Evolutionary conservation across 2,329 filamentous ascomycete genomes (phyloP).

Genomic region (Pseudogymnoascus sp.): DNA sequence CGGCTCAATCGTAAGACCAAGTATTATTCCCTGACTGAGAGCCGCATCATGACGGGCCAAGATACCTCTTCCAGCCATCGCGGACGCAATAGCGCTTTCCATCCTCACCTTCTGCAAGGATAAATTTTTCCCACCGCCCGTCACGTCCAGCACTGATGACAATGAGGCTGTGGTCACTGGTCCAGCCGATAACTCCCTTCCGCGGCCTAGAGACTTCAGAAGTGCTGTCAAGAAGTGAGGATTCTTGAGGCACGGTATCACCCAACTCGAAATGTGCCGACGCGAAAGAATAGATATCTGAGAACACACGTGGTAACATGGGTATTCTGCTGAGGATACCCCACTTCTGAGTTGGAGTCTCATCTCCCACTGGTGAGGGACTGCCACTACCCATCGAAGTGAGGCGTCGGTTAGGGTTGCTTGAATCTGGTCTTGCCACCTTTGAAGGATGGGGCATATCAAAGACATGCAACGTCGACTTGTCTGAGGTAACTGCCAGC

Average conservation of each 20-base stretch:
- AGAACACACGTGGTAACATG: constrained; percentile 77
- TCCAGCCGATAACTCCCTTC: constrained; percentile 83
- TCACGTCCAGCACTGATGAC: constrained; percentile 73
- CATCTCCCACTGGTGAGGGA: constrained; percentile 29
- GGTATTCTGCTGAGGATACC: constrained; percentile 77
- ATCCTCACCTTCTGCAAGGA: constrained; percentile 58
- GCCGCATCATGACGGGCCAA: constrained; percentile 32
- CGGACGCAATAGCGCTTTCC: constrained; percentile 58
- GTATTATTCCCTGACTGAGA: background rate
- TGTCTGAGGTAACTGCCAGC: constrained; percentile 90
- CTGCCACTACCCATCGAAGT: constrained; percentile 22
- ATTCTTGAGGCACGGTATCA: constrained; percentile 47
- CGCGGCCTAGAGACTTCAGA: constrained; percentile 40
- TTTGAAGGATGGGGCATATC: constrained; percentile 59
- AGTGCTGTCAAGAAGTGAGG: constrained; percentile 14
- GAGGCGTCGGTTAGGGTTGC: constrained; percentile 26
- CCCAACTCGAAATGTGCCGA: constrained; percentile 75
- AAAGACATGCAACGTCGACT: constrained; percentile 90
- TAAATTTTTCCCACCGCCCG: constrained; percentile 81
- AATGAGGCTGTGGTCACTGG: constrained; percentile 61
- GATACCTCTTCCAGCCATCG: constrained; percentile 76
- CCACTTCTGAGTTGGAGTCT: constrained; percentile 64
- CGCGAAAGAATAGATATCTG: constrained; percentile 79
- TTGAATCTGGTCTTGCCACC: constrained; percentile 27
- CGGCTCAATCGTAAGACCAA: background rate